Percentiles rank a stretch among this genome's conserved stretches.
Evolutionary conservation across 2,329 filamentous ascomycete genomes (phyloP).

Genomic region (Colletotrichum navitas): DNA sequence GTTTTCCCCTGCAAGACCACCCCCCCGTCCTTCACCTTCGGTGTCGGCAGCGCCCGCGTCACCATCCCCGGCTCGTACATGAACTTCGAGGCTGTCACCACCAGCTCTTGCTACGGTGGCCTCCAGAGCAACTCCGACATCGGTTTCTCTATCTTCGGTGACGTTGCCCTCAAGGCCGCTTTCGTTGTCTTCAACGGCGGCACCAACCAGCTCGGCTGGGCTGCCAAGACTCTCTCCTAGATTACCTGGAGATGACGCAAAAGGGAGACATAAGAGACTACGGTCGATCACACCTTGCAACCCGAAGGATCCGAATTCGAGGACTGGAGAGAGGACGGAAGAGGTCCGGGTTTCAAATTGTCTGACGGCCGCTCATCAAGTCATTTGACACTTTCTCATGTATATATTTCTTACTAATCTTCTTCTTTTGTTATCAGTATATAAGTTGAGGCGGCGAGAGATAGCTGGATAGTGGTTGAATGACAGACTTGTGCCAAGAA

Average conservation of each 20-base stretch:
- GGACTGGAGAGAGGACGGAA: constrained; percentile 11
- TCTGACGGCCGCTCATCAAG: background rate
- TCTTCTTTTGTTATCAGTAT: constrained; percentile 4
- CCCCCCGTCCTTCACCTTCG: constrained; percentile 59
- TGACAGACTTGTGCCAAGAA: background rate
- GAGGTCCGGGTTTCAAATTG: background rate
- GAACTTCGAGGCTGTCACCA: constrained; percentile 58
- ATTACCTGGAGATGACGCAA: background rate
- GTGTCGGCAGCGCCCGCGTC: constrained; percentile 57
- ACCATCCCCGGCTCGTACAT: constrained; percentile 59
- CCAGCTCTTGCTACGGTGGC: constrained; percentile 68
- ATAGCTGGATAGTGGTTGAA: constrained; percentile 4
- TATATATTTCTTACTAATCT: constrained; percentile 9
- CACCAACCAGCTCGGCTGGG: constrained; percentile 56
- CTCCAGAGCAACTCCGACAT: constrained; percentile 59
- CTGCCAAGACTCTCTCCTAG: constrained; percentile 45
- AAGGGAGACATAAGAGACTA: background rate
- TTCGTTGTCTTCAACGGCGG: constrained; percentile 69
- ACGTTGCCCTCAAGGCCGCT: constrained; percentile 73
- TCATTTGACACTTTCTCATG: constrained; percentile 26
- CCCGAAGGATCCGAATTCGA: constrained; percentile 6
- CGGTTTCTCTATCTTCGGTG: constrained; percentile 69
- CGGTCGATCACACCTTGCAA: background rate
- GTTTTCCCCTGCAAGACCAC: constrained; percentile 59
- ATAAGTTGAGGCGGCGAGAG: constrained; percentile 13